Base-by-base conservation (phyloP, 2,329 filamentous ascomycete species). In the Botryotinia convoluta region DNA sequence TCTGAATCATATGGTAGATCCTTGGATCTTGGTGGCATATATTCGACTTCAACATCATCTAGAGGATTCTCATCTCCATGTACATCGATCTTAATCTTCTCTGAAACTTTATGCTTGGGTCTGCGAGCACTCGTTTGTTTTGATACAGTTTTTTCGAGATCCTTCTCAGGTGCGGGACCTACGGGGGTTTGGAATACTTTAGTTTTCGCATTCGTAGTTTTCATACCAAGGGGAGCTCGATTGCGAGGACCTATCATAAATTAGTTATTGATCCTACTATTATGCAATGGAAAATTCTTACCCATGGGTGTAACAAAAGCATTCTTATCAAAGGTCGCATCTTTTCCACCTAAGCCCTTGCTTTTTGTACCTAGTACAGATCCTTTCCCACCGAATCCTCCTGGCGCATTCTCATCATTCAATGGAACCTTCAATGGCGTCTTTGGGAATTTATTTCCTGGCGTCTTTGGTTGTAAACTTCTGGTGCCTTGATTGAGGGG, bases 151-250 rank as follows among this genome's bases (percentile, higher is more conserved):
- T 90, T 91, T 76, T 91, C 90, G 68, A 88, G 82, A 74, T 90
- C 89, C 65, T 87, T 86, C 59, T 87, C 85, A 35, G 86, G 84
- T 74, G 84, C 84, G 78, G 90, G 91, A 45, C 88, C 90, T 44
- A 88, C 90, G 10, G 88, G 88, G 6, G 90, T 91, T 76, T 92
- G 90, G 77, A 90, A 87, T 68, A 86, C 87, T 80, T 86, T 89
- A 74, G 91, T 88, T 85, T 97, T 98, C 71, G 93, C 94, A 82
- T 99, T 99, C 70, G 96, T 98, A 1, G 95, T 98, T 83, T 99
- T 99, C 86, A 93, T 92, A 48, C 95, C 95, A 65, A 99, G 85
- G 20, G 94, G 93, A 54, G 95, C 94, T 79, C 95, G 90, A 74
- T 86, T 91, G 74, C 90, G 89, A 69, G 91, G 76, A 74, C 80